These are phyloP conservation scores for Pyrus pyrifolia DNA, from an alignment of 306 rosid genomes.

Conservation along the genomic window DNA sequence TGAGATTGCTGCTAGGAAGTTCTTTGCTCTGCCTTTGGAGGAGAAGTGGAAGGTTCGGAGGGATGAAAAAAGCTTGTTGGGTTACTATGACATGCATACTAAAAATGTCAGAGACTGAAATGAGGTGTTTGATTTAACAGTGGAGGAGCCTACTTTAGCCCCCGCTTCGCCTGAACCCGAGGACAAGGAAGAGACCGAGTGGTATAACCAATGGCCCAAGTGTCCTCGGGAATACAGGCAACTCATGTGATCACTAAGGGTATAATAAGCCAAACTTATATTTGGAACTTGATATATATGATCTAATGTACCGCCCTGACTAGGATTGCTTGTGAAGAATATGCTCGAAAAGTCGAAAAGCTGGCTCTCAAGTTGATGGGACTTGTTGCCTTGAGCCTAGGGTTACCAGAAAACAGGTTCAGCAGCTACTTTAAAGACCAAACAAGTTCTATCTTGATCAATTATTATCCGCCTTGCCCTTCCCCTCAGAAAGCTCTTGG, in stretches of 20 bases:
- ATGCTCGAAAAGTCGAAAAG: conserved; percentile 20
- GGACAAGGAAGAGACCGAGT: conserved; percentile 23
- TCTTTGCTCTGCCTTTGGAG: conserved; percentile 23
- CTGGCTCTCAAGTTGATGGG: conserved; percentile 41
- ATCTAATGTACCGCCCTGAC: not conserved
- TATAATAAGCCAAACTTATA: too few species aligned
- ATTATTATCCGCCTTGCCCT: conserved; percentile 52
- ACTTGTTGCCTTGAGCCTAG: conserved; percentile 42
- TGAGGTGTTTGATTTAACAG: conserved; percentile 45
- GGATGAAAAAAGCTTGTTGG: conserved; percentile 10
- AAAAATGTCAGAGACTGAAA: conserved; percentile 70
- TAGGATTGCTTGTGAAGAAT: conserved; percentile 35
- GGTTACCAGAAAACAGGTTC: conserved; percentile 36
- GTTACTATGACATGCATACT: conserved; percentile 50
- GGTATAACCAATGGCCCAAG: conserved; percentile 34
- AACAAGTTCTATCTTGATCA: conserved; percentile 28
- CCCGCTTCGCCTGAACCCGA: conserved; percentile 25
- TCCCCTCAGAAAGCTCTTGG: conserved; percentile 48
- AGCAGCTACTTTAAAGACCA: conserved; percentile 39
- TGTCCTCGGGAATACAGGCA: not conserved
- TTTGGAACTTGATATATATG: too few species aligned
- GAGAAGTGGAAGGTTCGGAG: conserved; percentile 49
- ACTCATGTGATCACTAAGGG: not conserved
- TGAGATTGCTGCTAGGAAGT: conserved; percentile 3
- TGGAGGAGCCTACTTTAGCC: conserved; percentile 24